Base-by-base conservation (phyloP, 257 asterid genomes). In the Solanum okadae region DNA sequence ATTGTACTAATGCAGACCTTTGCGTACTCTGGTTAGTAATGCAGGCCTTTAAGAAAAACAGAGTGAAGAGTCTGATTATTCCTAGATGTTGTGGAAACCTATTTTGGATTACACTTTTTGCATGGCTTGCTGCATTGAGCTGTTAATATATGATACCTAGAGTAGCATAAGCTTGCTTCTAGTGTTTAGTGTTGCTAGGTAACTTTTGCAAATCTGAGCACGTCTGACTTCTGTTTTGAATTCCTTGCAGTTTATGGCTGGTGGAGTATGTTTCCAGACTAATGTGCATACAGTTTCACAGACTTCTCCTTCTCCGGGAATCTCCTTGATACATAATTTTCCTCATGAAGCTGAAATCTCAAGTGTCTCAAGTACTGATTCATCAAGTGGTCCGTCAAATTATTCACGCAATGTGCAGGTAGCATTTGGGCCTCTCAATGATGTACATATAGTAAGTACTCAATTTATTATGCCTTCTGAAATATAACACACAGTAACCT, bases 371-470 rank as follows among this genome's bases (percentile, higher is more conserved):
- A 79, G 77, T 63, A 11, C 92, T n/a, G 86, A 61, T 44, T 70
- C 94, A 87, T 22, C 86, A 10, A 89, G 38, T 65, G 78, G 83
- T 35, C 86, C 33, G 49, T 81, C 86, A 18, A 89, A 72, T 33
- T 87, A 90, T 86, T 87, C 90, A 18, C 73, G 56, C 82, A 87
- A 68, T 63, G 76, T 72, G 61, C 85, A 88, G 44, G 84, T 86
- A 16, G 42, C 77, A 22, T 72, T 84, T 59, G 78, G 82, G 33
- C 65, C 81, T 71, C 94, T 93, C 67, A 91, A 72, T 87, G 91
- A 89, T 90, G 89, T 93, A 25, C 94, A 92, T 52, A 86, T 91
- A 91, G 94, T 91, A 88, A 88, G 94, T 31, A 87, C 14, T 31
- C 29, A 49, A 8, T 8, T 71, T 33, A 8, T 44, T 44, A 5